Base-by-base conservation (phyloP, 164 flowering plant species). In the Malania oleifera region DNA sequence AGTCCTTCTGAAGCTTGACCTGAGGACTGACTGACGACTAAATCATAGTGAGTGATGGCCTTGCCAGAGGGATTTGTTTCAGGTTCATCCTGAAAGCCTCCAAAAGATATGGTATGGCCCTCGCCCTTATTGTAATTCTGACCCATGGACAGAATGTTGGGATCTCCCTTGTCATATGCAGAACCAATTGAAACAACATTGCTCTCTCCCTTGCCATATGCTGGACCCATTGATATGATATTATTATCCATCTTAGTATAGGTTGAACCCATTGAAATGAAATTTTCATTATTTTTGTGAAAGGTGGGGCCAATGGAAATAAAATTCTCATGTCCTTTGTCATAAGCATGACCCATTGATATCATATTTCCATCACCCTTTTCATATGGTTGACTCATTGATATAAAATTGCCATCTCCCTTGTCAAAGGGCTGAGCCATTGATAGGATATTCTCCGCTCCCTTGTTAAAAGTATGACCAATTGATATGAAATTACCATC, bases 81-180 rank as follows among this genome's bases (percentile, higher is more conserved):
- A 59, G 62, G 17, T 43, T 72, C 70, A 34, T 72, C 77, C 62
- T 56, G 58, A 59, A 65, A 70, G 10, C 74, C 71, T 52, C 80
- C 80, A 67, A 79, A 79, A 53, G 74, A 73, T 56, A 82, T 72
- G 54, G 67, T 70, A 62, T 63, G 70, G 60, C 54, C 53, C 54
- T 66, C 74, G 29, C 67, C 74, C 59, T 70, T 67, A 23, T 43
- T 11, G 27, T 63, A 54, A 54, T 57, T 57, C 38, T 67, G 71
- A 45, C 65, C 62, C 59, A 63, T 55, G 14, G 71, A 62, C 12
- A 57, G 25, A 41, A 26, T 41, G 22, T 52, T 46, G 10, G 62
- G 45, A 41, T 60, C 69, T 45, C 56, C 61, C 23, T 50, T 63
- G 37, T 62, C 64, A 54, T 62, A 60, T 40, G 27, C 13, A 20